phyloP scores from a whole-genome alignment of 2,329 filamentous ascomycete genomes.

The Plectosphaerella cucumerina region DNA sequence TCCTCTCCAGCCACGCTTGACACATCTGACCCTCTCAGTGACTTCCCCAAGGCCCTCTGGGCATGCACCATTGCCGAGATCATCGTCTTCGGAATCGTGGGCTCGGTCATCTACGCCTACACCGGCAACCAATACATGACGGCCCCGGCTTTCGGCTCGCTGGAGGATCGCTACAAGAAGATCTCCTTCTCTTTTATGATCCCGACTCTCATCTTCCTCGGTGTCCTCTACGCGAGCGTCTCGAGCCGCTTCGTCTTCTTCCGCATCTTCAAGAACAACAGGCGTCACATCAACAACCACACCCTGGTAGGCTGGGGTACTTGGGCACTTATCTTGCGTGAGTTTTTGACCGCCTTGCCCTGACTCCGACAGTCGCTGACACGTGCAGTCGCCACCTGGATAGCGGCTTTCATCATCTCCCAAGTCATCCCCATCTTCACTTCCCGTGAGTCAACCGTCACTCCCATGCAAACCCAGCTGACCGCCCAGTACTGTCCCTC shows the following conservation, averaged over 20 bases:
- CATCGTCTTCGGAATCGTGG: constrained; percentile 79
- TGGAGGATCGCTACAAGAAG: constrained; percentile 79
- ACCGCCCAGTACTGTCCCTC: constrained; percentile 52
- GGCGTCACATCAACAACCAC: constrained; percentile 71
- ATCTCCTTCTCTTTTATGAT: constrained; percentile 93
- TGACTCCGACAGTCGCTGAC: not conserved
- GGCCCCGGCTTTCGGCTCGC: constrained; percentile 79
- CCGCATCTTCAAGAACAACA: constrained; percentile 73
- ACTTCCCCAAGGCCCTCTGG: constrained; percentile 92
- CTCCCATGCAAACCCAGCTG: constrained; percentile 23
- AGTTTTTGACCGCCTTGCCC: constrained; percentile 22
- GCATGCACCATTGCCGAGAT: constrained; percentile 85
- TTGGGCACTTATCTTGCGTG: constrained; percentile 70
- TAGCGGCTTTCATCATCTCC: constrained; percentile 87
- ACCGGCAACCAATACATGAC: constrained; percentile 88
- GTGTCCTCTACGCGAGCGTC: constrained; percentile 85
- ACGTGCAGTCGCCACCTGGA: constrained; percentile 59
- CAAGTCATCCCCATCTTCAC: constrained; percentile 93
- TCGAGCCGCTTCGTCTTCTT: constrained; percentile 91
- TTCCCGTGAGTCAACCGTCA: constrained; percentile 47
- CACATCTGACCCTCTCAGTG: constrained; percentile 33
- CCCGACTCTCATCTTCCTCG: constrained; percentile 87
- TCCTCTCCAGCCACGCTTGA: not conserved
- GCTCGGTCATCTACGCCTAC: constrained; percentile 78
- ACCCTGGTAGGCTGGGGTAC: constrained; percentile 75